Percentiles rank a stretch among this genome's conserved stretches.
Conservation (phyloP, 176 grass and related monocot genomes). For the Musa schizocarpa region DNA sequence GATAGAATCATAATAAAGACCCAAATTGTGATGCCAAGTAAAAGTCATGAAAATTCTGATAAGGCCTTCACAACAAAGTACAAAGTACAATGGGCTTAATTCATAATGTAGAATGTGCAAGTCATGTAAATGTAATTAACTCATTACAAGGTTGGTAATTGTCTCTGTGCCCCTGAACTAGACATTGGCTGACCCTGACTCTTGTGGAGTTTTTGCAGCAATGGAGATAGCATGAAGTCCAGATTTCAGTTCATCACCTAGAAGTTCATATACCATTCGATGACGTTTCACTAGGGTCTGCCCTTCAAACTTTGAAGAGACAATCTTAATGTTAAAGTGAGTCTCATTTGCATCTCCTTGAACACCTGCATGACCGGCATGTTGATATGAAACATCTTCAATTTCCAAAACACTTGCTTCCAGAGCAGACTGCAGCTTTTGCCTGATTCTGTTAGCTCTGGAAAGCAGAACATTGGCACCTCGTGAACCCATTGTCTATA, state of each 20-base stretch:
- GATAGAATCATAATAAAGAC: neutral
- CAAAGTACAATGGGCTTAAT: neutral
- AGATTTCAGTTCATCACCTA: constrained; percentile 75
- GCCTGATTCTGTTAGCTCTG: constrained; percentile 81
- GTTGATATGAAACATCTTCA: constrained; percentile 89
- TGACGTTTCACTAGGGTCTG: constrained; percentile 89
- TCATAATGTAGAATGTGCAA: neutral
- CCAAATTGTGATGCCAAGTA: neutral
- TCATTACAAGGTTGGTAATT: neutral
- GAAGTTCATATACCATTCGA: constrained; percentile 78
- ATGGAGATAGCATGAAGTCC: constrained; percentile 96
- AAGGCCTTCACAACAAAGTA: too few species aligned
- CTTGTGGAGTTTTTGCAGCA: constrained; percentile 76
- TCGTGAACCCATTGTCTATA: constrained; percentile 55
- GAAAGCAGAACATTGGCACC: constrained; percentile 42
- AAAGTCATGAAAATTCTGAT: neutral
- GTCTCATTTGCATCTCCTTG: constrained; percentile 66
- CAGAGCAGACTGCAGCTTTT: constrained; percentile 69
- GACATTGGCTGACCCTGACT: constrained; percentile 29
- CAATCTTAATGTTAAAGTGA: constrained; percentile 82
- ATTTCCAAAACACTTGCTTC: constrained; percentile 79
- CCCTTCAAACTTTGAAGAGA: constrained; percentile 78
- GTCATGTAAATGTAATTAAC: neutral
- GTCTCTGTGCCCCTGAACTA: neutral
- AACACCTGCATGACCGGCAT: constrained; percentile 78